These are phyloP conservation scores for Teratosphaeria pseudoeucalypti DNA, from an alignment of 2,329 filamentous ascomycete genomes.

Conservation along the genomic window DNA sequence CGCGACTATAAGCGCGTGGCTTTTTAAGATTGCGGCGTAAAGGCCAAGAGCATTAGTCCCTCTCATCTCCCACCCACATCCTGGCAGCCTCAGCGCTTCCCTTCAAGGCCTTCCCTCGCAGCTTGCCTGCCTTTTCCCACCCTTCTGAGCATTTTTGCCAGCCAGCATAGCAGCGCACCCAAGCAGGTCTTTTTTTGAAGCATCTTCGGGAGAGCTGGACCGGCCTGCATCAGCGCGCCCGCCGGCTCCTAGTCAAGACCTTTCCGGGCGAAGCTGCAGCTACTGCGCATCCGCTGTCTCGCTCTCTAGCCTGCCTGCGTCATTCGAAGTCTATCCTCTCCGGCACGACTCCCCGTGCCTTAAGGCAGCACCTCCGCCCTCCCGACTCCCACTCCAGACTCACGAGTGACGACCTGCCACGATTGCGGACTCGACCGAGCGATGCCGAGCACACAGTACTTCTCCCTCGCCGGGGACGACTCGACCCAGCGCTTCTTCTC, in stretches of 20 bases:
- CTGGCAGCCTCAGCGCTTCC: neutral
- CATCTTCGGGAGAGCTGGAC: neutral
- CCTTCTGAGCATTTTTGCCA: neutral
- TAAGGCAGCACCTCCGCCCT: neutral
- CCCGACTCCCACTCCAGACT: neutral
- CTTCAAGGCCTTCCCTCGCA: neutral
- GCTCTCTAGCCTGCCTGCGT: neutral
- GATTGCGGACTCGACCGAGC: neutral
- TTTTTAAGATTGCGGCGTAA: neutral
- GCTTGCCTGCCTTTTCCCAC: neutral
- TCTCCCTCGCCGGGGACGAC: slow-evolving; percentile 20
- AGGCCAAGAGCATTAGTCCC: neutral
- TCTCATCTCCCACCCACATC: neutral
- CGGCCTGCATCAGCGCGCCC: neutral
- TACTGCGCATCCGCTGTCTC: neutral
- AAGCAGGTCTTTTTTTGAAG: neutral
- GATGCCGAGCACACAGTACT: slow-evolving; percentile 17
- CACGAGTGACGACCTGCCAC: neutral
- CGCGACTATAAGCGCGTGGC: neutral
- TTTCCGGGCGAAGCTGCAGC: neutral
- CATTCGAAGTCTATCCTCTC: neutral
- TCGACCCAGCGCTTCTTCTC: slow-evolving; percentile 31
- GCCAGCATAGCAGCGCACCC: neutral
- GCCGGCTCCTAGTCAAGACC: neutral
- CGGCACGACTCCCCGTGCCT: neutral